Evolutionary conservation across 2,329 filamentous ascomycete genomes (phyloP), one percentile per base, ranked within the genome.

Genomic region (Neophaeococcomyces mojaviensis): DNA sequence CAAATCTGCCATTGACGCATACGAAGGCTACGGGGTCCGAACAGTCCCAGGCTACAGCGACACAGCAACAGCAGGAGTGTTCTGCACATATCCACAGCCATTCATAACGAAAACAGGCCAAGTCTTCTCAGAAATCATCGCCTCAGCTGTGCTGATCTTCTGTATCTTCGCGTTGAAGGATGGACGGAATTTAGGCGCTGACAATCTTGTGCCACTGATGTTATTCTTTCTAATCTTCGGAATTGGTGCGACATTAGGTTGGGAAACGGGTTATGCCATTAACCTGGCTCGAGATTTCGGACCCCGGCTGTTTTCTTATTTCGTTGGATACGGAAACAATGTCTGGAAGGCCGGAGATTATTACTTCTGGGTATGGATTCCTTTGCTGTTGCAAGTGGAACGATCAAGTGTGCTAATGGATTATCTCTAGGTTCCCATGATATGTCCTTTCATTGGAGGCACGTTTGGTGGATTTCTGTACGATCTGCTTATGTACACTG

Each of bases 241-340:
- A n/a, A 74, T 84, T 18, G 79, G 79, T 18, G 76, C 77, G 26
- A 80, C 76, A 57, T 82, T 81, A 50, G 81, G 81, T 4, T 83
- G 77, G 78, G 73, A 84, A 61, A 85, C 80, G 2, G 79, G 81
- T 30, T 84, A 81, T 62, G 80, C 80, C 15, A 82, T 84, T 56
- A 84, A 84, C 54, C 61, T 82, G 22, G 80, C 78, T 39, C 73
- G 81, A 64, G 80, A 84, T 52, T 78, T 83, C 54, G 77, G 78
- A 3, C 79, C 79, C 19, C 69, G 81, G 18, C 60, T 83, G 34
- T 76, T 82, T 57, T 73, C 75, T 0, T 80, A 77, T 58, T 72
- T 76, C 51, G 56, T 83, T 32, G 81, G 81, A 3, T 46, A 46
- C 15, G 43, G 43, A 3, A 13, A n/a, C 12, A 22, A 46, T 3